Evolutionary conservation across 139 green algal species (phyloP).

Genomic region (Gonium pectorale): DNA sequence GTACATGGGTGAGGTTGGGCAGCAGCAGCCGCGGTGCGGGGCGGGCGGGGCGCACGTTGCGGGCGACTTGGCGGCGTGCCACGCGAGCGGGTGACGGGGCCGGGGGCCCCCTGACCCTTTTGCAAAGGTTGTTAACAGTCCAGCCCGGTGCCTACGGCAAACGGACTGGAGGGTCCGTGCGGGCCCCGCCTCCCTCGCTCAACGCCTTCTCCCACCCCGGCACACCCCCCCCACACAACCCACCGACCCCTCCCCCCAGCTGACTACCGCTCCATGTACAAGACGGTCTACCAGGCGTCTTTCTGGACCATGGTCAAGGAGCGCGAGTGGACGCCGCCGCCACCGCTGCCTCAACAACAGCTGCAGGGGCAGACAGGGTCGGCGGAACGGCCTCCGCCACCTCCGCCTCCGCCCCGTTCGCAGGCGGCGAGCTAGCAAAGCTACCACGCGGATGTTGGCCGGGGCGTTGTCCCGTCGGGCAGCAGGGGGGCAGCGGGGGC

Average conservation of each 20-base stretch:
- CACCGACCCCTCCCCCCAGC: conserved; percentile 30
- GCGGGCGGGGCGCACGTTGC: neutral
- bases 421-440: no score
- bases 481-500: no score
- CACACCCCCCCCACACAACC: neutral
- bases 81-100: no score
- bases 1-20: conserved; percentile 67
- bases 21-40: neutral
- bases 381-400: neutral
- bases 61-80: neutral
- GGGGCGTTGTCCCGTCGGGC: no score
- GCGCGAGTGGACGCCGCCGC: conserved; percentile 11
- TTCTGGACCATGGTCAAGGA: conserved; percentile 64
- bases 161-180: no score
- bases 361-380: neutral
- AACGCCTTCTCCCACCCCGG: neutral
- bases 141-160: no score
- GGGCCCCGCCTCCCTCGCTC: neutral
- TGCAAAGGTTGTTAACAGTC: no score
- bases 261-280: conserved; percentile 66
- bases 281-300: conserved; percentile 65
- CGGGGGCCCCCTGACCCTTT: no score
- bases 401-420: neutral
- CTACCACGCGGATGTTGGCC: no score
- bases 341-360: no score